phyloP scores from a whole-genome alignment of 805 yeast genomes.

The Sungouiozyma ichnusensis region DNA sequence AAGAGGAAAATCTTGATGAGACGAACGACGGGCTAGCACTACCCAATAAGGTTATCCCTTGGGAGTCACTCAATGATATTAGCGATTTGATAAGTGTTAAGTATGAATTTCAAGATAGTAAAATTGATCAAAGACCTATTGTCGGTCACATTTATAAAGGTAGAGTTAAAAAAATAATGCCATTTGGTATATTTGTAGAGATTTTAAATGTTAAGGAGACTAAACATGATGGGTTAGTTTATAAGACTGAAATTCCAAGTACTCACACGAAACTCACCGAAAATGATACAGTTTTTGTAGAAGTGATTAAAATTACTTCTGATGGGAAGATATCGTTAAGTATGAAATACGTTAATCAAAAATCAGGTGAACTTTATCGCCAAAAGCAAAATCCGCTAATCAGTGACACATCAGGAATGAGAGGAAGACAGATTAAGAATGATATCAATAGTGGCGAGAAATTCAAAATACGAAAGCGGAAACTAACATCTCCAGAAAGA shows the following conservation, averaged over 20 bases:
- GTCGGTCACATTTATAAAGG: conserved; percentile 50
- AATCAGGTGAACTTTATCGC: conserved; percentile 38
- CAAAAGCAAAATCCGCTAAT: not conserved
- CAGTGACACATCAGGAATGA: not conserved
- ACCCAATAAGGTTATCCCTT: conserved; percentile 11
- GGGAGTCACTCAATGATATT: conserved; percentile 12
- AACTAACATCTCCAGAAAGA: conserved; percentile 74
- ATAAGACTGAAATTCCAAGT: conserved; percentile 56
- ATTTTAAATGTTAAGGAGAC: conserved; percentile 32
- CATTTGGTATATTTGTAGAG: conserved; percentile 72
- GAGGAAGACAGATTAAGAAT: conserved; percentile 2
- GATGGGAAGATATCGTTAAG: conserved; percentile 46
- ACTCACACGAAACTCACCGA: conserved; percentile 49
- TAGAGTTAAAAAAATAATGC: conserved; percentile 43
- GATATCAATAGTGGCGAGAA: conserved; percentile 3
- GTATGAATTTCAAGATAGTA: conserved; percentile 1
- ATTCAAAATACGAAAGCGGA: conserved; percentile 26
- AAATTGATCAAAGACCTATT: conserved; percentile 21
- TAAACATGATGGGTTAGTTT: conserved; percentile 55
- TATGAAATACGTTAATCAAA: conserved; percentile 66
- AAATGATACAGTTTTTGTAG: conserved; percentile 57
- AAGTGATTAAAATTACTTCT: conserved; percentile 38
- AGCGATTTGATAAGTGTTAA: conserved; percentile 8
- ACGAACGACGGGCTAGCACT: conserved; percentile 4
- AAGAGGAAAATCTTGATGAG: conserved; percentile 6